phyloP scores from a whole-genome alignment of 768 basidiomycete genomes.

The Floccularia luteovirens region DNA sequence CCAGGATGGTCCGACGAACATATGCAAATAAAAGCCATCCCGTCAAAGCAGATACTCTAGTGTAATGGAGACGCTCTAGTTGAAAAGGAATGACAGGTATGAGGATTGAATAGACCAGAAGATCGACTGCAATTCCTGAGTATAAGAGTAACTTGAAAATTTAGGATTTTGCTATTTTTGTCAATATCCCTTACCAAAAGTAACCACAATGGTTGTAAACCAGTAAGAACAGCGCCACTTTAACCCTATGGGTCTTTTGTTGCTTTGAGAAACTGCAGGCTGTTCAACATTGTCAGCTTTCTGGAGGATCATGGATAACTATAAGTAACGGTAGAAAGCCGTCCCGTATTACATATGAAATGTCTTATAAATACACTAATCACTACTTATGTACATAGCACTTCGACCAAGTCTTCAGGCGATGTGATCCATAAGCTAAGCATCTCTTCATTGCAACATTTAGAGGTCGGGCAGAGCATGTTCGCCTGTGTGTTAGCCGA shows the following conservation, averaged over 20 bases:
- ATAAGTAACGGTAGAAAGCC: no score
- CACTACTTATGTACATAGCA: no score
- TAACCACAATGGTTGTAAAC: slow-evolving; percentile 47
- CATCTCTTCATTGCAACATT: no score
- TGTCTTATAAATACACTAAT: no score
- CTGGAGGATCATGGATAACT: neutral
- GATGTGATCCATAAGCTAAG: no score
- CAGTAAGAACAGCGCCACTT: slow-evolving; percentile 52
- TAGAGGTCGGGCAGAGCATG: no score
- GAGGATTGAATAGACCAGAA: slow-evolving; percentile 54
- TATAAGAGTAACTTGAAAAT: no score
- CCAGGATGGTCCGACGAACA: slow-evolving; percentile 23
- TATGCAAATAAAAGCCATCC: slow-evolving; percentile 60
- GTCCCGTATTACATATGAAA: no score
- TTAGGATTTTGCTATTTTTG: no score
- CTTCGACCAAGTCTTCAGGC: no score
- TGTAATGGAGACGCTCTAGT: slow-evolving; percentile 39
- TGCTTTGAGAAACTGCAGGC: neutral
- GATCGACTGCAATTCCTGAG: slow-evolving; percentile 39
- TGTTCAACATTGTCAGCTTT: neutral
- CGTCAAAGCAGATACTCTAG: slow-evolving; percentile 36
- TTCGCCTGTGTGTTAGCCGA: no score
- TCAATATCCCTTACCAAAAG: slow-evolving; percentile 28
- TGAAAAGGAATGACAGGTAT: slow-evolving; percentile 62
- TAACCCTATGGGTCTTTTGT: slow-evolving; percentile 32